phyloP scores from a whole-genome alignment of 2,329 filamentous ascomycete genomes.

The Ophiocordyceps polyrhachis-furcata region DNA sequence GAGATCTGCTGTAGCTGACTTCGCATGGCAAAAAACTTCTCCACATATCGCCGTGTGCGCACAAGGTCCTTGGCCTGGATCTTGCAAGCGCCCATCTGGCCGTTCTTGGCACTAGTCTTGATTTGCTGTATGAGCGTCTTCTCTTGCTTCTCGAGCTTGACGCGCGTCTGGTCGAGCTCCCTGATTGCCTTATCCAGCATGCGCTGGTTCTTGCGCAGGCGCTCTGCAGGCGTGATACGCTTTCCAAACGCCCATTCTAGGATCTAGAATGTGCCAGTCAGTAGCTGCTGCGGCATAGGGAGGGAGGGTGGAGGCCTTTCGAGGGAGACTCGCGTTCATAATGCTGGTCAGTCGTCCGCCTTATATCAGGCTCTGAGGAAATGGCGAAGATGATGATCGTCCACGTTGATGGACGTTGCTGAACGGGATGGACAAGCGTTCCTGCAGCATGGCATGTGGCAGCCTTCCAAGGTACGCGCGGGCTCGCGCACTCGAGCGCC shows the following conservation, averaged over 20 bases:
- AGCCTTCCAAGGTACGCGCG: neutral
- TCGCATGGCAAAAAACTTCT: constrained; percentile 97
- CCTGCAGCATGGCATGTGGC: neutral
- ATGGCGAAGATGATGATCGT: neutral
- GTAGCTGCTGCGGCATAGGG: constrained; percentile 3
- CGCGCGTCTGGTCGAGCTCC: constrained; percentile 83
- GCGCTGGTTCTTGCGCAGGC: constrained; percentile 82
- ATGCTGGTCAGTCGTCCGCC: constrained; percentile 5
- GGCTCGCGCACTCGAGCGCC: neutral
- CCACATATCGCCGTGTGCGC: constrained; percentile 78
- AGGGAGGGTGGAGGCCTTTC: constrained; percentile 1
- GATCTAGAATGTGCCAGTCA: constrained; percentile 37
- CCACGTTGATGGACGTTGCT: neutral
- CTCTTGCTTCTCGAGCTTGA: constrained; percentile 96
- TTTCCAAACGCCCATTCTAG: constrained; percentile 99
- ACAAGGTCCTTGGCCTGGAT: constrained; percentile 97
- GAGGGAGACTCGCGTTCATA: constrained; percentile 35
- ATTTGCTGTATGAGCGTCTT: constrained; percentile 93
- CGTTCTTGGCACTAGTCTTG: constrained; percentile 95
- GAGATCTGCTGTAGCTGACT: constrained; percentile 95
- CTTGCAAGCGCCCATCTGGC: constrained; percentile 95
- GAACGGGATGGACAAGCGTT: neutral
- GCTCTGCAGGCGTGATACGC: constrained; percentile 92
- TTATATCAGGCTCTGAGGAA: neutral
- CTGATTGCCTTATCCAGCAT: constrained; percentile 94